These are phyloP conservation scores for Ligustrum vulgare DNA, from an alignment of 257 asterid species.

Conservation along the genomic window DNA sequence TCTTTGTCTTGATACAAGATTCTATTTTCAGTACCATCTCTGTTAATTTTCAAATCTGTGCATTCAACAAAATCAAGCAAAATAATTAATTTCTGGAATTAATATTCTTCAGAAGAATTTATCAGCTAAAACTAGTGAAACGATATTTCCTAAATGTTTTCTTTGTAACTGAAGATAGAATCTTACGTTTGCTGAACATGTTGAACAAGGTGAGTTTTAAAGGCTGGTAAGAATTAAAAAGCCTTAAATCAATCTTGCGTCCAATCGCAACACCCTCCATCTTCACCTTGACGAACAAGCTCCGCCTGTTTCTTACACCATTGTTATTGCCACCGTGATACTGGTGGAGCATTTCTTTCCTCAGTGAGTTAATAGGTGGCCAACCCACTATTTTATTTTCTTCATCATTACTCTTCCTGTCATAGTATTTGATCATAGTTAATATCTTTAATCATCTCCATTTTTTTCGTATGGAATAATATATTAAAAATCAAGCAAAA, in stretches of 20 bases:
- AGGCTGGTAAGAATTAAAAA: slow-evolving; percentile 37
- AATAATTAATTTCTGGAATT: too few relatives aligned
- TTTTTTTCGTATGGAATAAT: too few relatives aligned
- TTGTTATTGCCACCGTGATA: neutral
- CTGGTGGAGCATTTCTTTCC: slow-evolving; percentile 33
- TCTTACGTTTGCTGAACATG: slow-evolving; percentile 50
- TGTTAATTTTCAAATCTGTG: slow-evolving; percentile 40
- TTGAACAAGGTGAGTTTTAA: slow-evolving; percentile 35
- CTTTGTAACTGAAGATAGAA: neutral
- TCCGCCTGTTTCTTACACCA: slow-evolving; percentile 19
- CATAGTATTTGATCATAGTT: neutral
- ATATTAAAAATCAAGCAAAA: neutral
- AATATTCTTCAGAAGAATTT: neutral
- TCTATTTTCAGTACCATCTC: slow-evolving; percentile 25
- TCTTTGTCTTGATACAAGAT: slow-evolving; percentile 60
- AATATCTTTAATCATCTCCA: too few relatives aligned
- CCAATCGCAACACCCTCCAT: slow-evolving; percentile 58
- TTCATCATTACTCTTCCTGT: slow-evolving; percentile 29
- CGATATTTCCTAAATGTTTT: neutral
- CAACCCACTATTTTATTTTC: slow-evolving; percentile 35
- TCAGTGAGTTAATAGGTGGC: slow-evolving; percentile 45
- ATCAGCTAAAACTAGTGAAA: neutral
- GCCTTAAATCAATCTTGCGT: slow-evolving; percentile 47
- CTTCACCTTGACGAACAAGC: slow-evolving; percentile 55
- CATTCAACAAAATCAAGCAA: neutral